Conservation (phyloP, 495 filamentous ascomycete species). For the Podospora pseudoanserina region DNA sequence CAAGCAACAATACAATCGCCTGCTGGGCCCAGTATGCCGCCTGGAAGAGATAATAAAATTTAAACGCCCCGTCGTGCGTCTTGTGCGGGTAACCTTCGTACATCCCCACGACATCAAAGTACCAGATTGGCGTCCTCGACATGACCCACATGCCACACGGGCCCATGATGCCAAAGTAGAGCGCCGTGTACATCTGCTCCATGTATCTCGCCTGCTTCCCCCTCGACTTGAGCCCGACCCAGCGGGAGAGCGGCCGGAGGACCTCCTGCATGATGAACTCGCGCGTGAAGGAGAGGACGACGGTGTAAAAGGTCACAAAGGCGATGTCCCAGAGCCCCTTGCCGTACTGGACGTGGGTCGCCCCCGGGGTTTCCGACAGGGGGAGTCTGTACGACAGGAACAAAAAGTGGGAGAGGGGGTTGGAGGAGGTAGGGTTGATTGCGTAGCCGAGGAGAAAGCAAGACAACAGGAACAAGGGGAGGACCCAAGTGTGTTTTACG, state of each 20-base stretch:
- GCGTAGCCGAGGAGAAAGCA: conserved; percentile 66
- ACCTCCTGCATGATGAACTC: conserved; percentile 96
- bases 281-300: conserved; percentile 87
- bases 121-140: conserved; percentile 90
- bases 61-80: conserved; percentile 81
- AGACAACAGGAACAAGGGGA: conserved; percentile 67
- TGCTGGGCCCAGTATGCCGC: conserved; percentile 97
- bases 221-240: conserved; percentile 64
- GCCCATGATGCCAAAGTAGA: conserved; percentile 85
- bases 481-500: conserved; percentile 74
- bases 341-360: conserved; percentile 70
- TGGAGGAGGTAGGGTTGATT: conserved; percentile 73
- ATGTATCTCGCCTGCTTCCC: conserved; percentile 90
- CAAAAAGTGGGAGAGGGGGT: conserved; percentile 80
- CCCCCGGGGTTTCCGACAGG: conserved; percentile 36
- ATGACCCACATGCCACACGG: conserved; percentile 91
- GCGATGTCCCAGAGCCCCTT: conserved; percentile 82
- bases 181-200: conserved; percentile 96
- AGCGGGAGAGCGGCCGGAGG: conserved; percentile 72
- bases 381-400: conserved; percentile 89
- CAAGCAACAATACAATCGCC: conserved; percentile 80
- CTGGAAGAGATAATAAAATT: conserved; percentile 95
- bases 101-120: conserved; percentile 89
- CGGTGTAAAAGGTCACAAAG: conserved; percentile 85
- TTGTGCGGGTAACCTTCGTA: conserved; percentile 88